Evolutionary conservation across 768 basidiomycete species (phyloP).

Genomic region (Mycena sanguinolenta): DNA sequence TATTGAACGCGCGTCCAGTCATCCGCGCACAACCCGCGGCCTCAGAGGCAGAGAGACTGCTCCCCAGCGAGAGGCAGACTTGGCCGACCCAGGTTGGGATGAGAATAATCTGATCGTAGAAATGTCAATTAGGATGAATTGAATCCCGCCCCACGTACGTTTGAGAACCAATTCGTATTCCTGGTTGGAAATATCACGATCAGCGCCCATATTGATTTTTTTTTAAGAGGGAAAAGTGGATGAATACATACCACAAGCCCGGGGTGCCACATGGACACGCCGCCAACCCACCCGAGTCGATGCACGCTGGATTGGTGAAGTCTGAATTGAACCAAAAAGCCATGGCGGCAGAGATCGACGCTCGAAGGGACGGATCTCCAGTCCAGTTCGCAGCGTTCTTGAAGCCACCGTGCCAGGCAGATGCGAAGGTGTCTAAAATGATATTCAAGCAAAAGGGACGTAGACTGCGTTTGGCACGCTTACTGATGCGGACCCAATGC

Average conservation of each 20-base stretch:
- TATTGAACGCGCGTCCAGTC: conserved; percentile 56
- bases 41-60: conserved; percentile 51
- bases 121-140: not conserved
- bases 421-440: conserved; percentile 58
- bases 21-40: conserved; percentile 54
- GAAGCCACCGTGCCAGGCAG: conserved; percentile 65
- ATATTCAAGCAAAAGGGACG: not conserved
- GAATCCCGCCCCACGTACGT: conserved; percentile 45
- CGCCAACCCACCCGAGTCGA: conserved; percentile 57
- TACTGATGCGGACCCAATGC: conserved; percentile 64
- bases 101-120: conserved; percentile 56
- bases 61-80: conserved; percentile 59
- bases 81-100: conserved; percentile 65
- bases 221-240: not conserved
- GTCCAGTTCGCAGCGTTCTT: conserved; percentile 52
- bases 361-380: conserved; percentile 48
- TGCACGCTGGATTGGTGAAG: conserved; percentile 59
- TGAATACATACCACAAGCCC: conserved; percentile 44
- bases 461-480: conserved; percentile 22
- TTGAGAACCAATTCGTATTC: conserved; percentile 70
- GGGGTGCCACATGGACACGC: conserved; percentile 64
- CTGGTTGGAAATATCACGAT: conserved; percentile 36
- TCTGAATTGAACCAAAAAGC: conserved; percentile 67
- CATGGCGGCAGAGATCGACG: conserved; percentile 56
- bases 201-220: conserved; percentile 8